Conservation (phyloP, 495 filamentous ascomycete genomes). For the Penicillium nucicola region DNA sequence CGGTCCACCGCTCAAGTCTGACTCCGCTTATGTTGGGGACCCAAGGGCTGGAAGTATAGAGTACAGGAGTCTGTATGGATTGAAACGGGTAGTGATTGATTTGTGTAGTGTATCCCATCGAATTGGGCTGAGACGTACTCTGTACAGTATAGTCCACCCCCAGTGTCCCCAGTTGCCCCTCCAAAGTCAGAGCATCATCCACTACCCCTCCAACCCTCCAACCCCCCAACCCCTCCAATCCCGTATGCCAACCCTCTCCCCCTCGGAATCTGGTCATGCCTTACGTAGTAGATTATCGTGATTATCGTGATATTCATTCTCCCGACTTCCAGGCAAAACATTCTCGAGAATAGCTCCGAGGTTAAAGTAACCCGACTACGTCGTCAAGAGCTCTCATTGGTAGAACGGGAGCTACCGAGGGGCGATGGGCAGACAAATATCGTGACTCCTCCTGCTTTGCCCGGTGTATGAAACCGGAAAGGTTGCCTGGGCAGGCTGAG, state of each 20-base stretch:
- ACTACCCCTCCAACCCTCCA: conserved; percentile 6
- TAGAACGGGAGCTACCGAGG: conserved; percentile 34
- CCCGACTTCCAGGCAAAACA: conserved; percentile 29
- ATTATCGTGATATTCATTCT: conserved; percentile 9
- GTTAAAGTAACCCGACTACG: conserved; percentile 19
- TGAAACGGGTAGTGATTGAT: no score
- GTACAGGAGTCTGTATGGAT: no score
- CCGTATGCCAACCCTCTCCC: neutral
- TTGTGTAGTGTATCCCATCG: no score
- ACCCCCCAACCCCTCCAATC: no score
- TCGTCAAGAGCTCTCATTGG: conserved; percentile 30
- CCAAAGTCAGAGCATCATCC: conserved; percentile 20
- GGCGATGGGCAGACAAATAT: conserved; percentile 30
- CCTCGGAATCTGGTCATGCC: neutral
- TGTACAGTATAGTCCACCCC: neutral
- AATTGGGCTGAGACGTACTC: neutral
- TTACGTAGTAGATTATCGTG: conserved; percentile 5
- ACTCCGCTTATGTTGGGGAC: neutral
- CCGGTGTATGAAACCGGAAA: conserved; percentile 54
- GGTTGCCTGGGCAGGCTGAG: conserved; percentile 29
- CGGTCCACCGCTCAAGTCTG: conserved; percentile 17
- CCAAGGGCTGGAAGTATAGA: no score
- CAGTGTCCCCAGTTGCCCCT: no score
- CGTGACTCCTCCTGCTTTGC: conserved; percentile 48
- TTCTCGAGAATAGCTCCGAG: conserved; percentile 31